phyloP scores from a whole-genome alignment of 768 basidiomycete species.

The Russula foetens region DNA sequence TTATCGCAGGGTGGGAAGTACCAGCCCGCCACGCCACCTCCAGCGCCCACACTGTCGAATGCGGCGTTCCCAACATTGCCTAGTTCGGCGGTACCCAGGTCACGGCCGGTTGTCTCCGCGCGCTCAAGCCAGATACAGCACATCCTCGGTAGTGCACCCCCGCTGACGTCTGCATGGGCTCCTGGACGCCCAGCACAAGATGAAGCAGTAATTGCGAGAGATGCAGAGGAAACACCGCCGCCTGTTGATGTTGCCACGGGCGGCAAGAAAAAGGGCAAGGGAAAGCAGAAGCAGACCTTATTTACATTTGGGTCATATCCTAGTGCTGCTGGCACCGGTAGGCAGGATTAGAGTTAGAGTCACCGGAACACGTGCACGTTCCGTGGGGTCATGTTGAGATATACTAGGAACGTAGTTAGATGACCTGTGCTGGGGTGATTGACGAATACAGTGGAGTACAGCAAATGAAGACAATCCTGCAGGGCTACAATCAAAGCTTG shows the following conservation, averaged over 20 bases:
- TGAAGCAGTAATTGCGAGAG: conserved; percentile 7
- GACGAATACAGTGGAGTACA: not conserved
- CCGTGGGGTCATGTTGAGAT: not conserved
- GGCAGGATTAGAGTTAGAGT: not conserved
- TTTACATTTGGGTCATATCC: conserved; percentile 57
- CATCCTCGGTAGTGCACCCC: conserved; percentile 46
- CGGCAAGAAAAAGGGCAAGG: conserved; percentile 70
- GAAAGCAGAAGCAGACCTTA: conserved; percentile 78
- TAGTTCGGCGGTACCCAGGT: conserved; percentile 30
- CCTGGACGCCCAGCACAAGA: conserved; percentile 11
- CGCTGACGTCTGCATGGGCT: conserved; percentile 29
- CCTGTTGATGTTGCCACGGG: conserved; percentile 7
- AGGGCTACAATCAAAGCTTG: not conserved
- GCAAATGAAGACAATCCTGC: not conserved
- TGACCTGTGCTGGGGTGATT: not conserved
- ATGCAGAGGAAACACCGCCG: not conserved
- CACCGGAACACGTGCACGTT: not conserved
- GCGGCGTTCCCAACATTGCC: conserved; percentile 68
- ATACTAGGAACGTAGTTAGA: not conserved
- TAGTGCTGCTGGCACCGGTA: conserved; percentile 22
- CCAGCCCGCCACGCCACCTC: conserved; percentile 26
- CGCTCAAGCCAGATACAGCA: conserved; percentile 63
- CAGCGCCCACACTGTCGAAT: conserved; percentile 38
- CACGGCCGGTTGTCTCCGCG: conserved; percentile 38
- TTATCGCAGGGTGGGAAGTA: not conserved